Base-by-base conservation (phyloP, 768 basidiomycete genomes). In the Boletus subcaerulescens region DNA sequence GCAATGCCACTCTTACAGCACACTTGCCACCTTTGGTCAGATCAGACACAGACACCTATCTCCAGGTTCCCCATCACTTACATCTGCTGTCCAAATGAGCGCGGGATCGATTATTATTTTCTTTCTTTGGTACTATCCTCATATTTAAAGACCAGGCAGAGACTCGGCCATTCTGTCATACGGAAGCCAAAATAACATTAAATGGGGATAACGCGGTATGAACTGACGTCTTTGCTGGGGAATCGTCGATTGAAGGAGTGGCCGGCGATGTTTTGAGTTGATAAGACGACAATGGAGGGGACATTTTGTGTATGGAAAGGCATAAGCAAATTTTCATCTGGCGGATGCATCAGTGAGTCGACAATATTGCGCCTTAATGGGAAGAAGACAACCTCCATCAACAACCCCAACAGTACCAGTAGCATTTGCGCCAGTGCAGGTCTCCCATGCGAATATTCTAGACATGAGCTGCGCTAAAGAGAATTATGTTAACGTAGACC, bases 291-390 rank as follows among this genome's bases (percentile, higher is more conserved):
- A 97, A 95, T 0, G 97, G 97, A 18, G 97, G 97, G n/a, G 96
- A 96, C 81, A 65, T 97, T 98, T 73, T 96, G 91, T 1, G 84
- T 81, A 39, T 93, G 82, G 79, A 98, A 98, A 15, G 97, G 91
- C 3, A 97, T 99, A 40, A 99, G 75, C 4, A 95, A 81, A 52
- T 91, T 73, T 20, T 75, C 76, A 3, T 83, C 94, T 96, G 68
- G 42, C 24, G 17, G 44, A 47, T 18, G 20, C 17, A 13, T 31
- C 15, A 39, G 45, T 52, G 32, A 51, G 46, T 53, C 14, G 15
- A 53, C 42, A 5, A 20, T 47, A 49, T 22, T 11, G 33, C 40
- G 18, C 10, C 29, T 31, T 22, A 32, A 31, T 15, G 42, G 32
- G 44, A 40, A 41, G 32, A n/a, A 9, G 75, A 87, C 50, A 64